Evolutionary conservation across 768 basidiomycete genomes (phyloP).

Genomic region (Pleurotus salmoneostramineus): DNA sequence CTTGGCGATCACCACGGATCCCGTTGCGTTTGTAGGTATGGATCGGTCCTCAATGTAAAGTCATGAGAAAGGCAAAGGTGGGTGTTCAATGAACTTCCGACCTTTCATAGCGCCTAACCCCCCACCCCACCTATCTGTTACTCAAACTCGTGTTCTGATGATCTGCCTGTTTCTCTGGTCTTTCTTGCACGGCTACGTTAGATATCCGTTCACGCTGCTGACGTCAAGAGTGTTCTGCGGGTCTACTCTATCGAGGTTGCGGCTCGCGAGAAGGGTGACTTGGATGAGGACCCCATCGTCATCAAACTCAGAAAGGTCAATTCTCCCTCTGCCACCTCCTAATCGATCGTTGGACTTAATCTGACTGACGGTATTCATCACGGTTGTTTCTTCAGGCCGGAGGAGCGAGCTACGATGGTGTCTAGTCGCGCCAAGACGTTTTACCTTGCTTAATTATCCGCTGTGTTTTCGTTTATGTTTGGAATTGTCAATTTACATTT

Average conservation of each 20-base stretch:
- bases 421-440: conserved; percentile 33
- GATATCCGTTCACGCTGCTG: conserved; percentile 90
- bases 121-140: neutral
- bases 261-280: conserved; percentile 77
- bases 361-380: conserved; percentile 5
- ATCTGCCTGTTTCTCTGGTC: neutral
- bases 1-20: conserved; percentile 3
- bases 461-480: too few species aligned
- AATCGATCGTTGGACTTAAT: conserved; percentile 6
- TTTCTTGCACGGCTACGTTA: conserved; percentile 24
- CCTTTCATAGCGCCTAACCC: too few species aligned
- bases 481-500: too few species aligned
- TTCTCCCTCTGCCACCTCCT: conserved; percentile 9
- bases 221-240: conserved; percentile 79
- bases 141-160: neutral
- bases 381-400: conserved; percentile 54
- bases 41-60: conserved; percentile 80
- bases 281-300: conserved; percentile 86
- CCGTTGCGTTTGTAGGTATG: conserved; percentile 39
- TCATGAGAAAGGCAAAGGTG: conserved; percentile 92
- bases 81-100: too few species aligned
- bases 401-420: conserved; percentile 86
- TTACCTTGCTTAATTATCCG: neutral
- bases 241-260: conserved; percentile 86
- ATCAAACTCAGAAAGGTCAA: conserved; percentile 73